Evolutionary conservation across 208 protist species (phyloP).

Genomic region (Acanthamoeba culbertsoni): DNA sequence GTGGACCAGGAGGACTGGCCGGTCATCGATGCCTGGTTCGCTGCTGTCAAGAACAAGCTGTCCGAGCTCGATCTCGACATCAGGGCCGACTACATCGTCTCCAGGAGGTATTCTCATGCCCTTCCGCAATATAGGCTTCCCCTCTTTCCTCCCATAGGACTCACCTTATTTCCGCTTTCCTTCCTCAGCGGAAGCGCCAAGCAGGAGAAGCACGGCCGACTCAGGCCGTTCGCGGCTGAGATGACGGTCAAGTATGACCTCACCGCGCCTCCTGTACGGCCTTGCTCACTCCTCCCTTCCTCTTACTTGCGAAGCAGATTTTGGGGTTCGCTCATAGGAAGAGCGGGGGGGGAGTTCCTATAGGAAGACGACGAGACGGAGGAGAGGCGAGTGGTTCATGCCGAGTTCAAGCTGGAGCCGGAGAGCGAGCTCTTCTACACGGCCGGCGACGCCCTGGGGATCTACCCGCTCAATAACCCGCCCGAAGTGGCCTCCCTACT

Average conservation of each 20-base stretch:
- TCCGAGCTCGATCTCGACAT: background rate
- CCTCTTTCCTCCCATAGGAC: too few relatives aligned
- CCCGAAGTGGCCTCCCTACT: background rate
- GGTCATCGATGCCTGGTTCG: conserved; percentile 23
- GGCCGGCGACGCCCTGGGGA: conserved; percentile 91
- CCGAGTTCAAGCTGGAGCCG: conserved; percentile 31
- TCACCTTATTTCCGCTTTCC: too few relatives aligned
- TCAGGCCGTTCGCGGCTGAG: background rate
- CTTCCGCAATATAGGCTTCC: background rate
- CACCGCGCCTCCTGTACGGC: background rate
- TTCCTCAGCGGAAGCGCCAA: conserved; percentile 8
- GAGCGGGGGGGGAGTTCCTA: background rate
- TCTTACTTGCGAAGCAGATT: background rate
- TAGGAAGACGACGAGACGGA: conserved; percentile 28
- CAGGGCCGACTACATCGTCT: conserved; percentile 18
- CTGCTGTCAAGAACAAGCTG: background rate
- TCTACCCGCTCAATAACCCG: conserved; percentile 90
- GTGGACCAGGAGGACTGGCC: conserved; percentile 48
- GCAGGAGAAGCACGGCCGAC: conserved; percentile 29
- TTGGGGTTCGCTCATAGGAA: background rate
- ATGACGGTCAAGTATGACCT: background rate
- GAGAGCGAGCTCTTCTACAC: conserved; percentile 32
- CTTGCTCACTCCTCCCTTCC: background rate
- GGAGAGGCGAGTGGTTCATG: background rate
- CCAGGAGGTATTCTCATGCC: background rate